Evolutionary conservation across 2,329 filamentous ascomycete species (phyloP).

Genomic region (Cercospora janseana): DNA sequence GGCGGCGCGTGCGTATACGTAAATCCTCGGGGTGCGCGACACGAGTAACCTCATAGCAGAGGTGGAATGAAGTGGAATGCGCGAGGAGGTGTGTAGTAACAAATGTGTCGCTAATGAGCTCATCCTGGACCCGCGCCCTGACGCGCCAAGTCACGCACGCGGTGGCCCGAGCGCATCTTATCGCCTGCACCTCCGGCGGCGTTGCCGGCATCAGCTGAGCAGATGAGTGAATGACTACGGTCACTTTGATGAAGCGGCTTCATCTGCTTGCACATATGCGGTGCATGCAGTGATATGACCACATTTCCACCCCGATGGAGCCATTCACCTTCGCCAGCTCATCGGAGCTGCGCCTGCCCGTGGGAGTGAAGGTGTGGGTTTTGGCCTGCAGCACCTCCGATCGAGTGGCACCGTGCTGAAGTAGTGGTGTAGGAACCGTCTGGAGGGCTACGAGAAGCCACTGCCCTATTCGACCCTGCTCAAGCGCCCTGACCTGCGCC

Average conservation of each 20-base stretch:
- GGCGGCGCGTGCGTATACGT: neutral
- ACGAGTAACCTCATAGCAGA: too few species aligned
- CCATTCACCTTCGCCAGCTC: constrained; percentile 94
- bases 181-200: too few species aligned
- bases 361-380: constrained; percentile 62
- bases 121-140: constrained; percentile 5
- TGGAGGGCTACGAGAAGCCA: constrained; percentile 75
- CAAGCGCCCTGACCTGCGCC: constrained; percentile 73
- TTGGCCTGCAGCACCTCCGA: constrained; percentile 13
- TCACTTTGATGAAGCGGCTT: neutral
- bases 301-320: constrained; percentile 65
- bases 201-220: too few species aligned
- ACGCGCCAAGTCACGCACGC: constrained; percentile 6
- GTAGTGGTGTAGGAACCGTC: constrained; percentile 51
- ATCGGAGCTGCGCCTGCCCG: constrained; percentile 72
- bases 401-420: neutral
- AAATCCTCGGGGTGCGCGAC: neutral
- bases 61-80: too few species aligned
- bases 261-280: neutral
- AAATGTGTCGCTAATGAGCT: constrained; percentile 1
- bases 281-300: neutral
- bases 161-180: constrained; percentile 1
- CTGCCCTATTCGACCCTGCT: constrained; percentile 76
- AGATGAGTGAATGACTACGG: neutral
- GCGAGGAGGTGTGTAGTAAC: neutral